A percentile compares a stretch with the other conserved stretches of the same genome.
phyloP scores from a whole-genome alignment of 768 basidiomycete species.

The Rhizopogon vulgaris region DNA sequence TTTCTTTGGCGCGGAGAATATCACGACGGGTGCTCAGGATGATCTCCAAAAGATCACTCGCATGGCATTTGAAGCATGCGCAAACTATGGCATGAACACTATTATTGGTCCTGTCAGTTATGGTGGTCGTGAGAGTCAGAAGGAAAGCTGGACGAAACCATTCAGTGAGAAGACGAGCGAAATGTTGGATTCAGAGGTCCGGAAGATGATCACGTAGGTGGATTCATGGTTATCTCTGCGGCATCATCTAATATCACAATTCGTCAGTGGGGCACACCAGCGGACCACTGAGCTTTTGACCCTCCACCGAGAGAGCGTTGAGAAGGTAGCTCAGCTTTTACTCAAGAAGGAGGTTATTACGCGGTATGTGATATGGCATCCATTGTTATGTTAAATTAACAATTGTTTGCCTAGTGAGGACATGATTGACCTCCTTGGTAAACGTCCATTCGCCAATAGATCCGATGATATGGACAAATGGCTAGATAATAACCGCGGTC shows the following conservation, averaged over 20 bases:
- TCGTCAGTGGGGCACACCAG: slow-evolving; percentile 61
- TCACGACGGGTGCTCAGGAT: slow-evolving; percentile 97
- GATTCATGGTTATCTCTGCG: slow-evolving; percentile 4
- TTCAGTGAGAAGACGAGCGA: slow-evolving; percentile 98
- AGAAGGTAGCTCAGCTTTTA: slow-evolving; percentile 86
- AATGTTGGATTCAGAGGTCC: slow-evolving; percentile 85
- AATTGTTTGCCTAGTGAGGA: slow-evolving; percentile 53
- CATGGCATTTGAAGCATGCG: slow-evolving; percentile 95
- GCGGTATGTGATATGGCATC: slow-evolving; percentile 44
- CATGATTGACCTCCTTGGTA: slow-evolving; percentile 79
- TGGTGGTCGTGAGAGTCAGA: slow-evolving; percentile 78
- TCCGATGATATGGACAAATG: slow-evolving; percentile 96
- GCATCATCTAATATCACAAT: slow-evolving; percentile 5
- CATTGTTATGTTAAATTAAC: slow-evolving; percentile 3
- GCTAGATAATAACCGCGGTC: slow-evolving; percentile 74
- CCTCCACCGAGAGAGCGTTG: slow-evolving; percentile 79
- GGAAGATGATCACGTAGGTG: slow-evolving; percentile 86
- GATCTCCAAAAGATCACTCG: slow-evolving; percentile 97
- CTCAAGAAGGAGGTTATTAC: slow-evolving; percentile 96
- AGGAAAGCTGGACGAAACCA: slow-evolving; percentile 91
- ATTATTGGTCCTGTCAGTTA: slow-evolving; percentile 96
- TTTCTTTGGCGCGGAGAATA: slow-evolving; percentile 86
- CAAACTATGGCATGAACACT: slow-evolving; percentile 96
- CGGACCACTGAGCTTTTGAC: slow-evolving; percentile 80
- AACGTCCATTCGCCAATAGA: slow-evolving; percentile 71